Conservation (phyloP, 352 stramenopile species). For the Globisporangium lucens region DNA sequence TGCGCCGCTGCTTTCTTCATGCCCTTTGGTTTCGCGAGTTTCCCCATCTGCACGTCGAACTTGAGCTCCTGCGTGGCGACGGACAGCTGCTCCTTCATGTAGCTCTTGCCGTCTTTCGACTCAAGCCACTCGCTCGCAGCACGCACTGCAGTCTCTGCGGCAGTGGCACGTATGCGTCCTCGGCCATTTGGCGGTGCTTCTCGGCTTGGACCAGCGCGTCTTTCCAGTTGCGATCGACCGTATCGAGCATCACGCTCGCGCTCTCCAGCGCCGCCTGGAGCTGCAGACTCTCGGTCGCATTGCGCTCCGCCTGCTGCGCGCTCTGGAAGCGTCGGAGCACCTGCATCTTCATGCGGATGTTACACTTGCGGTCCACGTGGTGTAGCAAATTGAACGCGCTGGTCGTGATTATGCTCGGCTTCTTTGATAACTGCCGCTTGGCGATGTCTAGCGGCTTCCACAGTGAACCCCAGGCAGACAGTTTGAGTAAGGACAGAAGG, state of each 20-base stretch:
- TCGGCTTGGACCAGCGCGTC: slow-evolving; percentile 36
- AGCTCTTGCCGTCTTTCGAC: slow-evolving; percentile 49
- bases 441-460: slow-evolving; percentile 53
- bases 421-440: slow-evolving; percentile 32
- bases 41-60: slow-evolving; percentile 38
- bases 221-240: slow-evolving; percentile 32
- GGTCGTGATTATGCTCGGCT: slow-evolving; percentile 26
- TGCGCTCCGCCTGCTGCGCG: slow-evolving; percentile 13
- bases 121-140: slow-evolving; percentile 53
- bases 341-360: slow-evolving; percentile 63
- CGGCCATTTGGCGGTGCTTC: slow-evolving; percentile 27
- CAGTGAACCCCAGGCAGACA: not conserved
- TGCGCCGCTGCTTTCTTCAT: slow-evolving; percentile 10
- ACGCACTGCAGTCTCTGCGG: slow-evolving; percentile 16
- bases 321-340: slow-evolving; percentile 37
- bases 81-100: slow-evolving; percentile 50
- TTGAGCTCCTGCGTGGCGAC: slow-evolving; percentile 49
- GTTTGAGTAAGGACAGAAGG: not conserved
- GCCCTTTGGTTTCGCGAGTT: slow-evolving; percentile 33
- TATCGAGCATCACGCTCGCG: slow-evolving; percentile 24
- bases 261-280: slow-evolving; percentile 29
- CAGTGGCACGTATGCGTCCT: slow-evolving; percentile 26
- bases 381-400: slow-evolving; percentile 39
- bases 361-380: slow-evolving; percentile 46
- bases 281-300: slow-evolving; percentile 23